These are phyloP conservation scores for Botrytis fragariae DNA, from an alignment of 2,329 filamentous ascomycete genomes.

Conservation along the genomic window DNA sequence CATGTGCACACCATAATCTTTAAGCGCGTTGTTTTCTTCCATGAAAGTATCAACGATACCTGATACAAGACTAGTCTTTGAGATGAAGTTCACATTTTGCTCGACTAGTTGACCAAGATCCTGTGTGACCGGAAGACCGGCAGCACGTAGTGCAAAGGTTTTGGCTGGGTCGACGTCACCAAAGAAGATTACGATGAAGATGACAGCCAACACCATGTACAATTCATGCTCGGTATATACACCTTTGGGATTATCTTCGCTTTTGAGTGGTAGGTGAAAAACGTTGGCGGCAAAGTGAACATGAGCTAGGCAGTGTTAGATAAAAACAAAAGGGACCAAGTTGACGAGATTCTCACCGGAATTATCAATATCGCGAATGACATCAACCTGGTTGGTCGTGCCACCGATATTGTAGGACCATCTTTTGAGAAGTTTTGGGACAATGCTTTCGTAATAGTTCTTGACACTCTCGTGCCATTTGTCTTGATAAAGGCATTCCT, in stretches of 20 bases:
- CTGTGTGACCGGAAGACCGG: slow-evolving; percentile 60
- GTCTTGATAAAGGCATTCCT: slow-evolving; percentile 56
- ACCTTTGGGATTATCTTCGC: slow-evolving; percentile 46
- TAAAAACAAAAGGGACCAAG: slow-evolving; percentile 44
- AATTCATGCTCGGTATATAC: slow-evolving; percentile 52
- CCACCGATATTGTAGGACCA: slow-evolving; percentile 41
- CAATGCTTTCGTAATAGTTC: slow-evolving; percentile 63
- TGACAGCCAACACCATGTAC: slow-evolving; percentile 38
- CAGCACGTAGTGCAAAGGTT: slow-evolving; percentile 56
- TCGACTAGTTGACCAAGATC: slow-evolving; percentile 62
- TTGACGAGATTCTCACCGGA: slow-evolving; percentile 40
- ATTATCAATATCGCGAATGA: slow-evolving; percentile 57
- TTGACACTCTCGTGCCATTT: slow-evolving; percentile 62
- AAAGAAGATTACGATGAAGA: slow-evolving; percentile 65
- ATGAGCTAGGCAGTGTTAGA: slow-evolving; percentile 43
- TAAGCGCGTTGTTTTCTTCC: slow-evolving; percentile 39
- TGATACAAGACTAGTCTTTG: slow-evolving; percentile 20
- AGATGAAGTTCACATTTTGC: slow-evolving; percentile 55
- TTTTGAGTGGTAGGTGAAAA: slow-evolving; percentile 55
- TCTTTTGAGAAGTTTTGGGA: slow-evolving; percentile 41
- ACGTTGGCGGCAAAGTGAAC: slow-evolving; percentile 49
- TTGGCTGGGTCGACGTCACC: slow-evolving; percentile 62
- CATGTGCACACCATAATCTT: slow-evolving; percentile 60
- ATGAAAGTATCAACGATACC: slow-evolving; percentile 42
- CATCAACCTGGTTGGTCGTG: slow-evolving; percentile 52